phyloP scores from a whole-genome alignment of 345 rosid genomes.

The Kandelia obovata region DNA sequence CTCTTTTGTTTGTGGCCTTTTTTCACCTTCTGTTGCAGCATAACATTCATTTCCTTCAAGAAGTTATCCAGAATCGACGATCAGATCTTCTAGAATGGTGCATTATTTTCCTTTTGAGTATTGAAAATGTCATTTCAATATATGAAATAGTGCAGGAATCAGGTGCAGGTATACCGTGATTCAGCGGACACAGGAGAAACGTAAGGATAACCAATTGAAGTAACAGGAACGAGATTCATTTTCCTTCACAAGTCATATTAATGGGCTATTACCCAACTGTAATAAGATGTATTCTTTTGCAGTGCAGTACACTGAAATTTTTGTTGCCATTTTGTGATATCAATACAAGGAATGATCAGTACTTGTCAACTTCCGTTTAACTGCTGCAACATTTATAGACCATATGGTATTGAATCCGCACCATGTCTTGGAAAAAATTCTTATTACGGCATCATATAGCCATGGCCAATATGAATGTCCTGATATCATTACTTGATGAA shows the following conservation, averaged over 20 bases:
- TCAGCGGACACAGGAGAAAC: constrained; percentile 7
- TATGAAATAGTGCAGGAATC: constrained; percentile 67
- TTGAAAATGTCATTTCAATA: constrained; percentile 66
- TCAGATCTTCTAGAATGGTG: constrained; percentile 89
- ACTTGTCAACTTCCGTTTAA: too few relatives aligned
- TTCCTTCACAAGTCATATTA: neutral
- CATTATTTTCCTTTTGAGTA: constrained; percentile 71
- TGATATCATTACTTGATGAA: too few relatives aligned
- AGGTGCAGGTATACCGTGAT: constrained; percentile 23
- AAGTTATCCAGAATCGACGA: constrained; percentile 75
- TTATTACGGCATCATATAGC: too few relatives aligned
- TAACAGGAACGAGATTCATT: neutral
- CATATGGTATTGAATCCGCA: too few relatives aligned
- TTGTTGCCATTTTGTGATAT: neutral
- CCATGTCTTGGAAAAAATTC: too few relatives aligned
- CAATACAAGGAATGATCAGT: neutral
- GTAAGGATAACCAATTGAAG: neutral
- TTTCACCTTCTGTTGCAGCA: constrained; percentile 49
- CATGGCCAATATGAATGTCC: too few relatives aligned
- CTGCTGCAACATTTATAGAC: too few relatives aligned
- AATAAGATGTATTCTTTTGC: neutral
- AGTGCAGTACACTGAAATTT: neutral
- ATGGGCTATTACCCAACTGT: neutral
- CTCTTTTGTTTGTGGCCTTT: too few relatives aligned
- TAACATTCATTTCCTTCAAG: constrained; percentile 89